phyloP scores from a whole-genome alignment of 169 alveolate species.

The Toxoplasma gondii region DNA sequence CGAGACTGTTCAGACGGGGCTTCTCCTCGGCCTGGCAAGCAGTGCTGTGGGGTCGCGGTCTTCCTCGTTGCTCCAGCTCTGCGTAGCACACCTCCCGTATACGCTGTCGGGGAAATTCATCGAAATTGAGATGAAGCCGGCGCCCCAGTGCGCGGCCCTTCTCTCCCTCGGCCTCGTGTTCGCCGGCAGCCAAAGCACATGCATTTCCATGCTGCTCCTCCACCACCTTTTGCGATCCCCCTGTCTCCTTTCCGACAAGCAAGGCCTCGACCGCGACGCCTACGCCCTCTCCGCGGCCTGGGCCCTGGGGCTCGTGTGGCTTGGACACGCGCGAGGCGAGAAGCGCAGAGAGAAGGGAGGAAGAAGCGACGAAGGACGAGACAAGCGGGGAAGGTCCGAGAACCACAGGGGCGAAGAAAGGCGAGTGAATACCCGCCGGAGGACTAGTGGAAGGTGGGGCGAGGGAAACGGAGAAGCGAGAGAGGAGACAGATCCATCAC shows the following conservation, averaged over 20 bases:
- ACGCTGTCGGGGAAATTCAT: not conserved
- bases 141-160: constrained; percentile 39
- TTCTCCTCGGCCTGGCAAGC: not conserved
- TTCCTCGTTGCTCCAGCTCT: not conserved
- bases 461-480: too few relatives aligned
- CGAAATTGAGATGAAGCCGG: not conserved
- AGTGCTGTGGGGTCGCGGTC: not conserved
- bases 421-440: too few relatives aligned
- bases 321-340: not conserved
- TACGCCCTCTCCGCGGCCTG: constrained; percentile 32
- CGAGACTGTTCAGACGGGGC: constrained; percentile 22
- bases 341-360: too few relatives aligned
- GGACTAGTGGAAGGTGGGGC: too few relatives aligned
- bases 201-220: not conserved
- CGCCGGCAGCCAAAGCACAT: not conserved
- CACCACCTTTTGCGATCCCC: not conserved
- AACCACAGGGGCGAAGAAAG: too few relatives aligned
- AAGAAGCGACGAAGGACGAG: too few relatives aligned
- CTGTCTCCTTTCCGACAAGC: constrained; percentile 17
- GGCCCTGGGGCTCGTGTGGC: not conserved
- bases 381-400: not conserved
- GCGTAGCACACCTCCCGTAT: constrained; percentile 11
- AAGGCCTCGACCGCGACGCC: constrained; percentile 24
- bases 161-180: not conserved
- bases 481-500: too few relatives aligned